These are phyloP conservation scores for Botryotinia globosa DNA, from an alignment of 2,329 filamentous ascomycete genomes.

Conservation along the genomic window DNA sequence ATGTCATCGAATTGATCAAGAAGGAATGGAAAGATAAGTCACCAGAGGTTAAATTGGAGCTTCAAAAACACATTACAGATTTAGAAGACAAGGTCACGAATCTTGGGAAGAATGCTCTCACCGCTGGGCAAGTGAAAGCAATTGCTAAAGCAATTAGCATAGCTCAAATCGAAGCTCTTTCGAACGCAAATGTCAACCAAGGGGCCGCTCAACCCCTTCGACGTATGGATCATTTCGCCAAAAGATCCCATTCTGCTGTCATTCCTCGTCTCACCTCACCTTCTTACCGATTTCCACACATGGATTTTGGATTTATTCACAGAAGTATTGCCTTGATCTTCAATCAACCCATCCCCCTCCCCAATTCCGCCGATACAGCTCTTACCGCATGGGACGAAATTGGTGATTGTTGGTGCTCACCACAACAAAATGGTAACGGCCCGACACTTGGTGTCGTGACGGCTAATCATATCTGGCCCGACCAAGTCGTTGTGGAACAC, in stretches of 20 bases:
- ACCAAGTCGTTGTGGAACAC: slow-evolving; percentile 71
- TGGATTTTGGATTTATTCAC: slow-evolving; percentile 17
- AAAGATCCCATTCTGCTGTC: slow-evolving; percentile 46
- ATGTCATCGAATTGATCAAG: slow-evolving; percentile 91
- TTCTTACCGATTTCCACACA: slow-evolving; percentile 44
- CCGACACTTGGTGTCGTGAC: slow-evolving; percentile 65
- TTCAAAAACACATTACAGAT: slow-evolving; percentile 24
- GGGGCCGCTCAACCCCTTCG: slow-evolving; percentile 22
- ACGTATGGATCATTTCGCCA: slow-evolving; percentile 71
- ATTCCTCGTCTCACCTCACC: slow-evolving; percentile 3
- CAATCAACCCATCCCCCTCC: slow-evolving; percentile 28
- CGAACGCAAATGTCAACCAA: slow-evolving; percentile 30
- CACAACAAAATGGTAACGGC: slow-evolving; percentile 46
- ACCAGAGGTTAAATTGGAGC: slow-evolving; percentile 24
- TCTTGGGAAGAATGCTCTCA: slow-evolving; percentile 22
- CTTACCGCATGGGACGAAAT: slow-evolving; percentile 71
- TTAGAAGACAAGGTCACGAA: slow-evolving; percentile 25
- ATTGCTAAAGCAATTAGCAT: slow-evolving; percentile 25
- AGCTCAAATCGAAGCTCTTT: slow-evolving; percentile 34
- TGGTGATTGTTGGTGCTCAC: slow-evolving; percentile 85
- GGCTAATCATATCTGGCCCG: slow-evolving; percentile 57
- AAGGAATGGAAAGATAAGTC: slow-evolving; percentile 58
- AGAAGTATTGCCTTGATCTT: slow-evolving; percentile 26
- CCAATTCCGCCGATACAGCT: slow-evolving; percentile 51
- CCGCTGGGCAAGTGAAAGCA: slow-evolving; percentile 25